Evolutionary conservation across 2,329 filamentous ascomycete species (phyloP).

Genomic region (Allantophomopsis lycopodina): DNA sequence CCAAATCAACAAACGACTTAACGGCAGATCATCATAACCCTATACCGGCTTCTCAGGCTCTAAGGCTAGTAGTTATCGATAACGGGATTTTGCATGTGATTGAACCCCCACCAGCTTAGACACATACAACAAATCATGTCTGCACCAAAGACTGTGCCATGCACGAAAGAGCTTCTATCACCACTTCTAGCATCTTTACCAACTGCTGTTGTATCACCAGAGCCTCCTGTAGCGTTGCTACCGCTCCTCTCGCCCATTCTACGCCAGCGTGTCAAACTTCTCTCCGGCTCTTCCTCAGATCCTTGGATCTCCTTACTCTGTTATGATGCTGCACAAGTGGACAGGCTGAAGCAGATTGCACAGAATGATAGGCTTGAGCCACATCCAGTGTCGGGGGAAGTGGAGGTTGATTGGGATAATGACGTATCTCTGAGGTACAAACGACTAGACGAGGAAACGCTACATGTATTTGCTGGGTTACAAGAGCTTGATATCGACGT

Average conservation of each 20-base stretch:
- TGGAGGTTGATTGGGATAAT: conserved; percentile 57
- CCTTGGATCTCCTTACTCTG: conserved; percentile 64
- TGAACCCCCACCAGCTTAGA: neutral
- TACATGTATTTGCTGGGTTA: conserved; percentile 53
- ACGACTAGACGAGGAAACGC: conserved; percentile 61
- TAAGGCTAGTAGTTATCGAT: too few relatives aligned
- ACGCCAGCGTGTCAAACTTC: conserved; percentile 49
- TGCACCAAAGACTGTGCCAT: conserved; percentile 25
- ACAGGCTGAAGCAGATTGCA: conserved; percentile 45
- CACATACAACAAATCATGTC: neutral
- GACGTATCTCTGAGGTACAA: conserved; percentile 51
- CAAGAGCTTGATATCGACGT: conserved; percentile 48
- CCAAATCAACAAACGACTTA: too few relatives aligned
- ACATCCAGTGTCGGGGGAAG: conserved; percentile 69
- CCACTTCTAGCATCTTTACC: conserved; percentile 46
- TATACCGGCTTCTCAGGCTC: too few relatives aligned
- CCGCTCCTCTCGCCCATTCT: conserved; percentile 52
- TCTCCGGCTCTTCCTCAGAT: conserved; percentile 43
- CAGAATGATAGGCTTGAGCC: conserved; percentile 54
- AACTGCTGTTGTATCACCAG: conserved; percentile 40
- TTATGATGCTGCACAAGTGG: conserved; percentile 41
- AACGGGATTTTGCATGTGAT: neutral
- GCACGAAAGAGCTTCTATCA: conserved; percentile 33
- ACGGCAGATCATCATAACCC: too few relatives aligned
- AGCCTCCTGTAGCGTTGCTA: conserved; percentile 40